phyloP scores from a whole-genome alignment of 306 rosid genomes.

The Sesbania bispinosa region DNA sequence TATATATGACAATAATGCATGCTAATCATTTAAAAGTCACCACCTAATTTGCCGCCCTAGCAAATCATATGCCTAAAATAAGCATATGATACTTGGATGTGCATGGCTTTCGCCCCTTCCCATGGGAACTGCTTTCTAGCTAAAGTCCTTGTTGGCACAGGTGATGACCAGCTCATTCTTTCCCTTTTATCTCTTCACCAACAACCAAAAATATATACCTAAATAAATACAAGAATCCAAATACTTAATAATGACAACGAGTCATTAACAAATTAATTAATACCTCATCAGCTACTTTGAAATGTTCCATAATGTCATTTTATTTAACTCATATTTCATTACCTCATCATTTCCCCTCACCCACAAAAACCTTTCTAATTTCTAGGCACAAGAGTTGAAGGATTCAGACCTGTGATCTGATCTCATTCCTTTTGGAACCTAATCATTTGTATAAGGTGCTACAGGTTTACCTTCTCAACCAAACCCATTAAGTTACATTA shows the following conservation, averaged over 20 bases:
- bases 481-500: constrained; percentile 18
- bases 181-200: not conserved
- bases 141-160: constrained; percentile 37
- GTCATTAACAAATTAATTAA: constrained; percentile 19
- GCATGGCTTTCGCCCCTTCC: constrained; percentile 38
- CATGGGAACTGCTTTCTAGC: constrained; percentile 32
- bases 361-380: constrained; percentile 31
- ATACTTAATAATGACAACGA: constrained; percentile 19
- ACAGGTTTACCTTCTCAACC: constrained; percentile 39
- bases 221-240: not conserved
- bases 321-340: constrained; percentile 14
- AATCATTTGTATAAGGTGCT: constrained; percentile 28
- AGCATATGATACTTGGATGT: constrained; percentile 27
- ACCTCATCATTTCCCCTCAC: constrained; percentile 21
- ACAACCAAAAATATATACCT: constrained; percentile 21
- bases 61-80: constrained; percentile 37
- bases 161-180: constrained; percentile 26
- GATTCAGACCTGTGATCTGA: constrained; percentile 16
- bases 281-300: constrained; percentile 10
- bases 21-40: constrained; percentile 14
- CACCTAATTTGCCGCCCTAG: constrained; percentile 3
- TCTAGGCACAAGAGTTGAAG: constrained; percentile 40
- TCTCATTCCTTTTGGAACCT: constrained; percentile 14
- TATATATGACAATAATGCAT: not conserved
- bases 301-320: constrained; percentile 26